Evolutionary conservation across 495 filamentous ascomycete genomes (phyloP).

Genomic region (Penicillium coprophilum): DNA sequence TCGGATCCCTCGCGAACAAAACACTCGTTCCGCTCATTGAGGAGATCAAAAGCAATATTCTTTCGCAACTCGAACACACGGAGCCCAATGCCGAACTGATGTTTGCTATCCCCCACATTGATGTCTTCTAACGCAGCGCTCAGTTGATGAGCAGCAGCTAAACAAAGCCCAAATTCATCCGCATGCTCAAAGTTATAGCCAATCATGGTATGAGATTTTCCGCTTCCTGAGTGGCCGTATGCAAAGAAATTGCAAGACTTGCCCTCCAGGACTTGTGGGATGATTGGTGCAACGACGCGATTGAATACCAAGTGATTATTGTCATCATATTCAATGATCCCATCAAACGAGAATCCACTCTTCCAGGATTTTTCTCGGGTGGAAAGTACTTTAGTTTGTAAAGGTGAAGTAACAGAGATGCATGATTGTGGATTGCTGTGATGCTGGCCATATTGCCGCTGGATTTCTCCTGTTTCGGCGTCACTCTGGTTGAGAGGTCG

Average conservation of each 20-base stretch:
- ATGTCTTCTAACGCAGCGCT: slow-evolving; percentile 1
- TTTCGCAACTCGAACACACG: slow-evolving; percentile 29
- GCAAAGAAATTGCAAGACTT: slow-evolving; percentile 26
- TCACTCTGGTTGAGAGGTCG: neutral
- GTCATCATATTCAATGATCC: slow-evolving; percentile 13
- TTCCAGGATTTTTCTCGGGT: slow-evolving; percentile 13
- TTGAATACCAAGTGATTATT: slow-evolving; percentile 10
- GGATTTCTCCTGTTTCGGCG: slow-evolving; percentile 2
- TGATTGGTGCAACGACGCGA: slow-evolving; percentile 10
- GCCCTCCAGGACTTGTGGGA: slow-evolving; percentile 8
- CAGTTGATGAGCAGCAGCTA: slow-evolving; percentile 23
- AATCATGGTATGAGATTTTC: slow-evolving; percentile 30
- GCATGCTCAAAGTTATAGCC: slow-evolving; percentile 25
- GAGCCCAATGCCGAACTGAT: slow-evolving; percentile 23
- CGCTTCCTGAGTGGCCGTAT: slow-evolving; percentile 32
- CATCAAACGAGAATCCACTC: slow-evolving; percentile 10
- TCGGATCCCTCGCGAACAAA: slow-evolving; percentile 27
- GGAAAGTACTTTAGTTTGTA: neutral
- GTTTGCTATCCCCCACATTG: slow-evolving; percentile 5
- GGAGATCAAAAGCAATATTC: slow-evolving; percentile 28
- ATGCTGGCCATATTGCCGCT: neutral
- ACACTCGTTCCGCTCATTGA: slow-evolving; percentile 22
- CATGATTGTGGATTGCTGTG: neutral
- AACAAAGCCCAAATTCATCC: slow-evolving; percentile 24
- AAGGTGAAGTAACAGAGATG: neutral